Evolutionary conservation across 2,329 filamentous ascomycete species (phyloP).

Genomic region (Alternaria brassicicola): DNA sequence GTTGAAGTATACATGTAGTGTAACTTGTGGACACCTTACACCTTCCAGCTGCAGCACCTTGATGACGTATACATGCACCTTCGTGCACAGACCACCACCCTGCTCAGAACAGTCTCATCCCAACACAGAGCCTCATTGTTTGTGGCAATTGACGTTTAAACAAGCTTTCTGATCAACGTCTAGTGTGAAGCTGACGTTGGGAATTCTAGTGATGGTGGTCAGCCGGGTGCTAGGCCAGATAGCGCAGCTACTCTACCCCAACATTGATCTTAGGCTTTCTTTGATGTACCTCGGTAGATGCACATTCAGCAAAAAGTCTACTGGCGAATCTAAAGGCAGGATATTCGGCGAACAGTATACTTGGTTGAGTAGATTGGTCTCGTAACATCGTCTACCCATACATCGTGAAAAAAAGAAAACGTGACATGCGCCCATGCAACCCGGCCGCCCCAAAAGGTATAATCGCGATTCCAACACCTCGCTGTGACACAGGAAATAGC

Average conservation of each 20-base stretch:
- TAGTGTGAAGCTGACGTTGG: neutral
- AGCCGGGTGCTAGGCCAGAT: neutral
- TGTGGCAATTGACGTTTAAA: slow-evolving; percentile 1
- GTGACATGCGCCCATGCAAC: neutral
- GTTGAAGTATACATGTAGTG: neutral
- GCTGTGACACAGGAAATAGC: neutral
- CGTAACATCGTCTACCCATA: slow-evolving; percentile 1
- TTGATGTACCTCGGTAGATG: neutral
- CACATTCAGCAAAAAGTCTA: neutral
- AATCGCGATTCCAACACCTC: neutral
- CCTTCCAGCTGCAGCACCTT: neutral
- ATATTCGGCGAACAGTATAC: neutral
- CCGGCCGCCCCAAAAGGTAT: neutral
- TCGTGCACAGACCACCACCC: slow-evolving; percentile 5
- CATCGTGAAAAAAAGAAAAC: neutral
- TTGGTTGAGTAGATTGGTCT: neutral
- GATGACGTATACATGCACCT: neutral
- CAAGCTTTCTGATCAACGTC: slow-evolving; percentile 2
- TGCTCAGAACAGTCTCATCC: neutral
- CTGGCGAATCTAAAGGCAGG: neutral
- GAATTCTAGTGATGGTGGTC: neutral
- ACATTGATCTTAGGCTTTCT: neutral
- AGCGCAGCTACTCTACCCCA: neutral
- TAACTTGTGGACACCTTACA: neutral
- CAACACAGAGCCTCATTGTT: neutral